These are phyloP conservation scores for Penicillium antarcticum DNA, from an alignment of 495 filamentous ascomycete species.

Conservation along the genomic window DNA sequence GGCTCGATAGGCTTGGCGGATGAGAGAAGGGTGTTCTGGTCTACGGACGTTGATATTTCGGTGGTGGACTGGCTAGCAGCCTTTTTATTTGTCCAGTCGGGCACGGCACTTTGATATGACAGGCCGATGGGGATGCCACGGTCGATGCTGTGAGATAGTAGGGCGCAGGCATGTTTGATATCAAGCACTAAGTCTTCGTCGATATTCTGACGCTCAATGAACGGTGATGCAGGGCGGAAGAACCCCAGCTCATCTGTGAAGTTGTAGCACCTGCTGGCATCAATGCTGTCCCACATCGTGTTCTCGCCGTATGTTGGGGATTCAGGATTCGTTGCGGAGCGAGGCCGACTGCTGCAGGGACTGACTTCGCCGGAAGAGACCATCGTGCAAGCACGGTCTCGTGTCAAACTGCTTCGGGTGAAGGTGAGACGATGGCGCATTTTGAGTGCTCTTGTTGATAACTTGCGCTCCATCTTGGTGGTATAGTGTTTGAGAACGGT, in stretches of 20 bases:
- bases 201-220: conserved; percentile 18
- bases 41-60: neutral
- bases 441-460: conserved; percentile 20
- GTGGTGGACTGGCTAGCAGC: neutral
- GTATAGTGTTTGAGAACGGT: no score
- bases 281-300: conserved; percentile 5
- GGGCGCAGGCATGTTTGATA: conserved; percentile 20
- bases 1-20: neutral
- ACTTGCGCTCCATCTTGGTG: conserved; percentile 23
- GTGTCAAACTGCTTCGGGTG: conserved; percentile 5
- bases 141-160: conserved; percentile 24
- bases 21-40: neutral
- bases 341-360: conserved; percentile 13
- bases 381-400: conserved; percentile 11
- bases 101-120: conserved; percentile 2
- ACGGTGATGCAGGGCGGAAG: conserved; percentile 18
- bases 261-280: conserved; percentile 9
- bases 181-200: conserved; percentile 21
- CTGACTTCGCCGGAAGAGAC: conserved; percentile 2
- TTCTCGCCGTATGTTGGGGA: conserved; percentile 6
- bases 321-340: conserved; percentile 17
- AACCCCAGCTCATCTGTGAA: conserved; percentile 24
- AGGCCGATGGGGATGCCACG: conserved; percentile 22
- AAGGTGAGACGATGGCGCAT: conserved; percentile 25
- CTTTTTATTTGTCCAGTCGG: neutral